Conservation (phyloP, 768 basidiomycete genomes). For the Wakefieldia striispora region DNA sequence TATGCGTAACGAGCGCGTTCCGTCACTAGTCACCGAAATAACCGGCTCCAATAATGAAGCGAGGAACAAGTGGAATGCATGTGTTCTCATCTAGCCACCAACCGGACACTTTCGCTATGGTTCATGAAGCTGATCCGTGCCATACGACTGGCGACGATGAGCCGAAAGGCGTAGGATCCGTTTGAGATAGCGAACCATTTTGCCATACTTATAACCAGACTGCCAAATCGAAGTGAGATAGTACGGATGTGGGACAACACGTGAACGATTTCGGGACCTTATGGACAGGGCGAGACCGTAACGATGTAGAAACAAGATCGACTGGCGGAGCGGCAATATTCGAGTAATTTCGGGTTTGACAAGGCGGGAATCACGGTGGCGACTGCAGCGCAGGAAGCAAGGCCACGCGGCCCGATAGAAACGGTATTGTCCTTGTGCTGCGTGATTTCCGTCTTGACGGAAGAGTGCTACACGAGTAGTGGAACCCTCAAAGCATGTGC, state of each 20-base stretch:
- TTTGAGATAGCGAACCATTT: not conserved
- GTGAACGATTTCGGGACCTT: not conserved
- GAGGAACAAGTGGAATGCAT: not conserved
- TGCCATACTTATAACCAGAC: conserved; percentile 2
- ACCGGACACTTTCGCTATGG: not conserved
- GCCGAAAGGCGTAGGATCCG: not conserved
- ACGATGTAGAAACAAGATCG: not conserved
- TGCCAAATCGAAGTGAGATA: not conserved
- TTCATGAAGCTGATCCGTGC: conserved; percentile 6
- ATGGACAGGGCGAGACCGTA: not conserved
- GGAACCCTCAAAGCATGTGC: too few relatives aligned
- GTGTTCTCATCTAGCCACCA: too few relatives aligned
- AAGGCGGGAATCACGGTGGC: not conserved
- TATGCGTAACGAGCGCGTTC: not conserved
- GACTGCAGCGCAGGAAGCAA: too few relatives aligned
- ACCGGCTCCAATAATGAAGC: not conserved
- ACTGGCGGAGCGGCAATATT: not conserved
- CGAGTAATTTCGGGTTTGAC: not conserved
- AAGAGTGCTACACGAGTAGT: not conserved
- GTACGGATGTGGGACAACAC: conserved; percentile 1
- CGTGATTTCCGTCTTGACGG: not conserved
- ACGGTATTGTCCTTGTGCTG: too few relatives aligned
- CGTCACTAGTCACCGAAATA: not conserved
- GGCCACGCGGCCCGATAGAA: too few relatives aligned
- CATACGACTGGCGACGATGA: not conserved